Evolutionary conservation across 768 basidiomycete species (phyloP).

Genomic region (Boletus reticuloceps): DNA sequence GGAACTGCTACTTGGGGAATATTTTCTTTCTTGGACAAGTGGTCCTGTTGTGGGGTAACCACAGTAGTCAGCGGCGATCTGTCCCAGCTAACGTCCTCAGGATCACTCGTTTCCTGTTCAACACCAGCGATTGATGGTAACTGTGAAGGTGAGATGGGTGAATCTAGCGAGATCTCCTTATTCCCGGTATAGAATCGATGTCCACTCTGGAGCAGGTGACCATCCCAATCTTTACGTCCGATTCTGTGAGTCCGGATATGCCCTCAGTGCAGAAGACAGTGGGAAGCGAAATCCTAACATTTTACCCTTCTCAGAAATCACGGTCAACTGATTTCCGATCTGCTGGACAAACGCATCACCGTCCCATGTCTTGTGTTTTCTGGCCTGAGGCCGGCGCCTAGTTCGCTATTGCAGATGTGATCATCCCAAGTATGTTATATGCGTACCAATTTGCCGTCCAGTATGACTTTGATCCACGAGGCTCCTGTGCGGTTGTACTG

Average conservation of each 20-base stretch:
- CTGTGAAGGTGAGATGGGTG: slow-evolving; percentile 45
- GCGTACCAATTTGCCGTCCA: slow-evolving; percentile 74
- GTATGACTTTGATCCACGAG: slow-evolving; percentile 31
- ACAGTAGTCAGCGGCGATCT: slow-evolving; percentile 14
- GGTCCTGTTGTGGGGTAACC: neutral
- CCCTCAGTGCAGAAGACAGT: slow-evolving; percentile 4
- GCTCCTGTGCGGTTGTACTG: slow-evolving; percentile 2
- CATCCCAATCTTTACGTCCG: slow-evolving; percentile 62
- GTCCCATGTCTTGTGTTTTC: slow-evolving; percentile 87
- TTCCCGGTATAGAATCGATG: slow-evolving; percentile 47
- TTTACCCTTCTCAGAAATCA: slow-evolving; percentile 71
- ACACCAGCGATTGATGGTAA: slow-evolving; percentile 45
- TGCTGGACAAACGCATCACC: slow-evolving; percentile 66
- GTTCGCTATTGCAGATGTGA: slow-evolving; percentile 1
- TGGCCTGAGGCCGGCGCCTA: slow-evolving; percentile 71
- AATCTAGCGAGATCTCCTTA: slow-evolving; percentile 63
- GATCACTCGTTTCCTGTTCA: slow-evolving; percentile 27
- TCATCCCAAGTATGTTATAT: slow-evolving; percentile 1
- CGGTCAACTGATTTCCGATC: slow-evolving; percentile 47
- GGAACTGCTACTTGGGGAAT: slow-evolving; percentile 9
- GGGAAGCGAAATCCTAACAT: slow-evolving; percentile 39
- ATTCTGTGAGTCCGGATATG: slow-evolving; percentile 40
- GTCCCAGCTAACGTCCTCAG: slow-evolving; percentile 14
- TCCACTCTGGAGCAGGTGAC: slow-evolving; percentile 42
- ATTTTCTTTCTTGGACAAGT: slow-evolving; percentile 21